Conservation (phyloP, 257 asterid species). For the Henckelia pumila region DNA sequence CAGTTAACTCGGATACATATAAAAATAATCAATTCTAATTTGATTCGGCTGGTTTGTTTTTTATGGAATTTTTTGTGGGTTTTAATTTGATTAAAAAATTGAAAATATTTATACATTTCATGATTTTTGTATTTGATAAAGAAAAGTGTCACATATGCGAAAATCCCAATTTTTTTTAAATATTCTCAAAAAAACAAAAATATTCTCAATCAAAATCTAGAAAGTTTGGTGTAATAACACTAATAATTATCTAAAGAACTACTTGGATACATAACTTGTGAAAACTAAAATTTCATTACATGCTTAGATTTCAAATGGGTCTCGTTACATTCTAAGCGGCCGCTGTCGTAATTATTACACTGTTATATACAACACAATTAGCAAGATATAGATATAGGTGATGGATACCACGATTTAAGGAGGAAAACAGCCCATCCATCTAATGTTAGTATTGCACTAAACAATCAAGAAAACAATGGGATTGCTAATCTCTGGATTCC, state of each 20-base stretch:
- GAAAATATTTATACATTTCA: too few species aligned
- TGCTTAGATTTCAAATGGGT: background rate
- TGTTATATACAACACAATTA: background rate
- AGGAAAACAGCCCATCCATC: background rate
- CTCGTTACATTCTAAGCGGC: background rate
- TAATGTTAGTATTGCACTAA: background rate
- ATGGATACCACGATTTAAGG: background rate
- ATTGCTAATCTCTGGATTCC: slow-evolving; percentile 49
- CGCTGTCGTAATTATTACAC: background rate
- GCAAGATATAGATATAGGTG: background rate
- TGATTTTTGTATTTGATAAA: too few species aligned
- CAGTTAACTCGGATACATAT: too few species aligned
- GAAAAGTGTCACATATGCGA: too few species aligned
- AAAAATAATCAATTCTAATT: too few species aligned
- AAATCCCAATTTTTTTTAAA: too few species aligned
- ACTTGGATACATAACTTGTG: background rate
- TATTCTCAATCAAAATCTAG: too few species aligned
- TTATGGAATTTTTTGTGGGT: too few species aligned
- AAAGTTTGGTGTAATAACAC: too few species aligned
- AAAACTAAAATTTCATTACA: background rate
- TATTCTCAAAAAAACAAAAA: too few species aligned
- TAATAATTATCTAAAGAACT: background rate
- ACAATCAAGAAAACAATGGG: background rate
- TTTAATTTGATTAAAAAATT: too few species aligned
- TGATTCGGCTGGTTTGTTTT: too few species aligned